A percentile compares a stretch with the other conserved stretches of the same genome.
These are phyloP conservation scores for Penicillium brasilianum DNA, from an alignment of 2,329 filamentous ascomycete genomes.

Conservation along the genomic window DNA sequence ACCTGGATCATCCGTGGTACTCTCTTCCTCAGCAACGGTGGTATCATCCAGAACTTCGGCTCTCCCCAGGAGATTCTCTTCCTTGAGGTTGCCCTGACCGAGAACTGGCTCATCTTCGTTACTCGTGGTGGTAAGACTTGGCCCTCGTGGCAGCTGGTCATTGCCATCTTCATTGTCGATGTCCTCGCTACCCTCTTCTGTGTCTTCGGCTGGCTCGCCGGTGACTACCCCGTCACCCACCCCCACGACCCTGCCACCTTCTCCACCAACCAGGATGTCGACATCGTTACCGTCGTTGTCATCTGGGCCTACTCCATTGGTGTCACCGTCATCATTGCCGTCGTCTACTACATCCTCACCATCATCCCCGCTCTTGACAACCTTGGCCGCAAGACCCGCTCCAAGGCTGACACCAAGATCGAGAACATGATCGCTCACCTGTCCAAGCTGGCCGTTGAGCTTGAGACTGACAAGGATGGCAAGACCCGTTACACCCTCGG, in stretches of 20 bases:
- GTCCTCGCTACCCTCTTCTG: conserved; percentile 74
- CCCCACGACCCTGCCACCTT: conserved; percentile 38
- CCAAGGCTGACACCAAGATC: conserved; percentile 57
- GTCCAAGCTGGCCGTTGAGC: conserved; percentile 58
- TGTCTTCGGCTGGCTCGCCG: conserved; percentile 74
- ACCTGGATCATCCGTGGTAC: conserved; percentile 77
- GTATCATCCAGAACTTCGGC: conserved; percentile 76
- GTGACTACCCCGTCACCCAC: conserved; percentile 44
- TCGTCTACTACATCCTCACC: conserved; percentile 57
- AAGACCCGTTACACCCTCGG: conserved; percentile 52
- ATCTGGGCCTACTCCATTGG: conserved; percentile 60
- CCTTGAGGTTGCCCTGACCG: conserved; percentile 86
- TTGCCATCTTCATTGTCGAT: conserved; percentile 74
- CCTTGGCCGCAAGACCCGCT: conserved; percentile 58
- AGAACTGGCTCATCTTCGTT: conserved; percentile 98
- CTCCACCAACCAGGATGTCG: conserved; percentile 58
- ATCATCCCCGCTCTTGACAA: conserved; percentile 54
- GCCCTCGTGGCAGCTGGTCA: conserved; percentile 75
- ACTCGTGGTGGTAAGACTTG: conserved; percentile 80
- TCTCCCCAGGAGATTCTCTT: conserved; percentile 80
- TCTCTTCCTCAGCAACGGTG: conserved; percentile 70
- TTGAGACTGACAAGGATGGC: conserved; percentile 54
- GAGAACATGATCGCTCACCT: conserved; percentile 60
- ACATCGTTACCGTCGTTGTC: conserved; percentile 61
- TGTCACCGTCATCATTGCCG: conserved; percentile 59